Evolutionary conservation across 306 rosid species (phyloP).

Genomic region (Quercus agrifolia): DNA sequence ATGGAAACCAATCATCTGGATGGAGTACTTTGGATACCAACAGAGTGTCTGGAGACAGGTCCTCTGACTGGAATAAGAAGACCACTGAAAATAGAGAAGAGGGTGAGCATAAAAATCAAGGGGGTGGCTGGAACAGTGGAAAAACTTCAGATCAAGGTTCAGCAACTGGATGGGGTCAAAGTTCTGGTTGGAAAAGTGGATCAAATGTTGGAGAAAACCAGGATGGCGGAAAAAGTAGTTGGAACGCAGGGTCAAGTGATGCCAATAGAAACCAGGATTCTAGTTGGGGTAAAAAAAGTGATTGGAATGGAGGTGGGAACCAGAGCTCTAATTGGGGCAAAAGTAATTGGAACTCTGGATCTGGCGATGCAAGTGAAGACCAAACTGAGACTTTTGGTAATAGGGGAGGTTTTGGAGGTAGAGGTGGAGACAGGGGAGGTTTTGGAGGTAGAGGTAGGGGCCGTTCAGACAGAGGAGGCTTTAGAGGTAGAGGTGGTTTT

Average conservation of each 20-base stretch:
- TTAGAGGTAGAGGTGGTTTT: slow-evolving; percentile 45
- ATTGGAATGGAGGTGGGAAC: slow-evolving; percentile 18
- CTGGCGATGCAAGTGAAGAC: slow-evolving; percentile 25
- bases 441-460: slow-evolving; percentile 40
- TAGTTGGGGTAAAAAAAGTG: slow-evolving; percentile 15
- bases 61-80: slow-evolving; percentile 26
- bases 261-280: slow-evolving; percentile 19
- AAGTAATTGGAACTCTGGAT: slow-evolving; percentile 24
- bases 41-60: slow-evolving; percentile 1
- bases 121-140: slow-evolving; percentile 10
- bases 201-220: slow-evolving; percentile 13
- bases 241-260: slow-evolving; percentile 12
- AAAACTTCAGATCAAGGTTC: slow-evolving; percentile 14
- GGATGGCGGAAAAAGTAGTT: slow-evolving; percentile 10
- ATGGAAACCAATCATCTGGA: background rate
- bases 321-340: slow-evolving; percentile 20
- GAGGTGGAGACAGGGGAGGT: slow-evolving; percentile 23
- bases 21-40: slow-evolving; percentile 22
- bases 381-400: slow-evolving; percentile 20
- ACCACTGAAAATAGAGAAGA: background rate
- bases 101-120: background rate
- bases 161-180: slow-evolving; percentile 35
- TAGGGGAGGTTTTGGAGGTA: background rate
- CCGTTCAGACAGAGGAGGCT: slow-evolving; percentile 46
- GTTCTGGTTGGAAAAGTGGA: slow-evolving; percentile 21